These are phyloP conservation scores for Lolium multiflorum DNA, from an alignment of 176 grass and related monocot genomes.

Conservation along the genomic window DNA sequence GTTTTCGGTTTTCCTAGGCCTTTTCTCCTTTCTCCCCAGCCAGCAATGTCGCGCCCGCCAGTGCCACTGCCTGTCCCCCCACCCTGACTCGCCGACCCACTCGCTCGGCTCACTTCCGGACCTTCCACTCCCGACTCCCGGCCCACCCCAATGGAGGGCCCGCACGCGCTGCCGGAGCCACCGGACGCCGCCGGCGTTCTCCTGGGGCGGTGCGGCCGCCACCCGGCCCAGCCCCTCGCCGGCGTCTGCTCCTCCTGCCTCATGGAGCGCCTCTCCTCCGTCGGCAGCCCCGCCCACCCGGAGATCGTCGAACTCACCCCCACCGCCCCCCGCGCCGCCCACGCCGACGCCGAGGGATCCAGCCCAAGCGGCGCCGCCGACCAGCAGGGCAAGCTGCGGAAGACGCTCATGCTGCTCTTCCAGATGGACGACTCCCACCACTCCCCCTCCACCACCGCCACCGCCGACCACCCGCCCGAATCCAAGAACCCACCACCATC, in stretches of 20 bases:
- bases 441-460: too few species aligned
- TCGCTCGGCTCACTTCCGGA: neutral
- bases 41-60: slow-evolving; percentile 46
- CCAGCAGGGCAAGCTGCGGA: slow-evolving; percentile 58
- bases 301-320: slow-evolving; percentile 74
- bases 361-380: slow-evolving; percentile 16
- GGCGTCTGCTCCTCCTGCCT: slow-evolving; percentile 92
- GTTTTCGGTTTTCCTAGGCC: neutral
- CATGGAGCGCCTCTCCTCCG: slow-evolving; percentile 82
- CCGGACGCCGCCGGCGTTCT: slow-evolving; percentile 18
- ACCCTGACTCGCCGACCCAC: slow-evolving; percentile 25
- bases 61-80: slow-evolving; percentile 37
- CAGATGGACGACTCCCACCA: slow-evolving; percentile 73
- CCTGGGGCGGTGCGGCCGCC: slow-evolving; percentile 56
- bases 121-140: slow-evolving; percentile 26
- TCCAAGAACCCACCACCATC: neutral
- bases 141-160: slow-evolving; percentile 55
- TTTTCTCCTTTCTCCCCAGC: neutral
- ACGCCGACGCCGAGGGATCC: neutral
- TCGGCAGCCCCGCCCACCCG: slow-evolving; percentile 48
- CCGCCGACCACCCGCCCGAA: slow-evolving; percentile 6
- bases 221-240: slow-evolving; percentile 72
- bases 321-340: neutral
- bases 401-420: slow-evolving; percentile 86
- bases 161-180: neutral